Conservation (phyloP, 768 basidiomycete genomes). For the Russula foetens region DNA sequence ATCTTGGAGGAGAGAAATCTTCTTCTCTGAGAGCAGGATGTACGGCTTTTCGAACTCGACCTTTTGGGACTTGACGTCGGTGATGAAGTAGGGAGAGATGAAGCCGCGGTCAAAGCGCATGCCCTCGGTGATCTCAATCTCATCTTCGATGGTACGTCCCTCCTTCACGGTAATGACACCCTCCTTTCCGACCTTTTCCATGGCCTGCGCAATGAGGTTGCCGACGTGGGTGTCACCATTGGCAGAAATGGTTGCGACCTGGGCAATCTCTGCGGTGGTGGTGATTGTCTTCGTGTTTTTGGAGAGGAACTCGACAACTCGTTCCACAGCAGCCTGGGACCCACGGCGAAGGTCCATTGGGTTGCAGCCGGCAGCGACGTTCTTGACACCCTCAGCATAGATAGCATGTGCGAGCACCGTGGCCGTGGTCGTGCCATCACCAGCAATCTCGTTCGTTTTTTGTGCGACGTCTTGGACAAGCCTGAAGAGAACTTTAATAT, state of each 20-base stretch:
- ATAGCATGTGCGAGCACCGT: conserved; percentile 96
- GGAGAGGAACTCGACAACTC: conserved; percentile 86
- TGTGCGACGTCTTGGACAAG: conserved; percentile 93
- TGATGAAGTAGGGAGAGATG: conserved; percentile 98
- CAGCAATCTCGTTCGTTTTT: conserved; percentile 95
- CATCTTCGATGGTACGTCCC: conserved; percentile 95
- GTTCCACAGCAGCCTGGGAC: conserved; percentile 87
- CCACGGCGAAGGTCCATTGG: conserved; percentile 99
- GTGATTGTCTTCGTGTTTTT: conserved; percentile 89
- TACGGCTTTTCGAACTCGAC: conserved; percentile 96
- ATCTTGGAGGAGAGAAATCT: conserved; percentile 91
- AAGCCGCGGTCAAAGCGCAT: conserved; percentile 99
- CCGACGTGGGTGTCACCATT: conserved; percentile 84
- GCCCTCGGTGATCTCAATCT: conserved; percentile 98
- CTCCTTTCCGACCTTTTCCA: conserved; percentile 99
- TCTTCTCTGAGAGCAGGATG: conserved; percentile 94
- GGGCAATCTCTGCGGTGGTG: conserved; percentile 94
- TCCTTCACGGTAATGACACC: conserved; percentile 99
- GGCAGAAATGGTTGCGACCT: conserved; percentile 79
- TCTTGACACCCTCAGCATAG: conserved; percentile 98
- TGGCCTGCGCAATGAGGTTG: conserved; percentile 92
- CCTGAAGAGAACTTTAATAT: conserved; percentile 31
- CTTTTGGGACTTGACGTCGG: conserved; percentile 93
- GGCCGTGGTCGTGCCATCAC: conserved; percentile 97
- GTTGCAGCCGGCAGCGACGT: conserved; percentile 98